phyloP scores from a whole-genome alignment of 2,329 filamentous ascomycete genomes.

The Helminthosporium solani region DNA sequence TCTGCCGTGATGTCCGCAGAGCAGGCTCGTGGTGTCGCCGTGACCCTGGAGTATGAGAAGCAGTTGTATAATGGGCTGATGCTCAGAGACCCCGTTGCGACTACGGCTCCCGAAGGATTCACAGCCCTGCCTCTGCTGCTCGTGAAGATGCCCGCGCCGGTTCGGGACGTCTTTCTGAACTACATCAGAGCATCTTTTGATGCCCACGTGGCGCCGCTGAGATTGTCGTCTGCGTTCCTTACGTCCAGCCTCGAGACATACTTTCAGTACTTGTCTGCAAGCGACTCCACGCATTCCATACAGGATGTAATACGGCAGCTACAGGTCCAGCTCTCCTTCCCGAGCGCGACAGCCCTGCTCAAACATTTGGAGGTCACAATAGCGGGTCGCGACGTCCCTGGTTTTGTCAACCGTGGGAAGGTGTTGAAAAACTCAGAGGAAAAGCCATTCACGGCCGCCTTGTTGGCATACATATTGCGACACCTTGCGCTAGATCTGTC shows the following conservation, averaged over 20 bases:
- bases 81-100: slow-evolving; percentile 41
- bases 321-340: slow-evolving; percentile 40
- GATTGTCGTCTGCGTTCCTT: slow-evolving; percentile 48
- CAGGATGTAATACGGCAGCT: slow-evolving; percentile 35
- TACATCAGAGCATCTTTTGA: slow-evolving; percentile 55
- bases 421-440: slow-evolving; percentile 10
- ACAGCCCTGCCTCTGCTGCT: slow-evolving; percentile 54
- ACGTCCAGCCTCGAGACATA: slow-evolving; percentile 53
- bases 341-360: slow-evolving; percentile 31
- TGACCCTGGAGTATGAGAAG: slow-evolving; percentile 53
- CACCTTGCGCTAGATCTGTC: slow-evolving; percentile 46
- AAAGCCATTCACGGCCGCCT: slow-evolving; percentile 44
- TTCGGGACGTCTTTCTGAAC: slow-evolving; percentile 51
- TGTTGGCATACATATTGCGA: slow-evolving; percentile 40
- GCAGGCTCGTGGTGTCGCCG: slow-evolving; percentile 47
- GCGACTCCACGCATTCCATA: slow-evolving; percentile 31
- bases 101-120: slow-evolving; percentile 38
- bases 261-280: slow-evolving; percentile 58
- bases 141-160: slow-evolving; percentile 51
- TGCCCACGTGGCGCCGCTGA: slow-evolving; percentile 48
- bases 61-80: slow-evolving; percentile 54
- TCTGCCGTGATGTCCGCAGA: slow-evolving; percentile 18
- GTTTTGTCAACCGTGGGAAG: slow-evolving; percentile 36
- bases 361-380: slow-evolving; percentile 49
- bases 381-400: slow-evolving; percentile 41